Conservation (phyloP, 2,329 filamentous ascomycete genomes). For the Dactylellina parvicollis region DNA sequence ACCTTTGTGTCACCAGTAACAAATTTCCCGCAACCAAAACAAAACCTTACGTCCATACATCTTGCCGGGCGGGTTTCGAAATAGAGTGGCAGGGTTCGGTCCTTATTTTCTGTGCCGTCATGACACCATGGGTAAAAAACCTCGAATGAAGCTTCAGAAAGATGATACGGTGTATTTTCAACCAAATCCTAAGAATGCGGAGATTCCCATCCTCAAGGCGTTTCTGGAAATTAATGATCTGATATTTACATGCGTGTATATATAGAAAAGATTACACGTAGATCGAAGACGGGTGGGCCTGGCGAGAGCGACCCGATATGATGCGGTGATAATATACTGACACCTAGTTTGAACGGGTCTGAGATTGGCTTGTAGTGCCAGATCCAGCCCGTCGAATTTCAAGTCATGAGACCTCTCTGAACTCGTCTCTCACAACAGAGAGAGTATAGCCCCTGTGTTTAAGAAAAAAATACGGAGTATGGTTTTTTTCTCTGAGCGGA, state of each 20-base stretch:
- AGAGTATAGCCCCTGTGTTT: background rate
- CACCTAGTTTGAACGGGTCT: conserved; percentile 8
- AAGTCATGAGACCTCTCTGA: conserved; percentile 41
- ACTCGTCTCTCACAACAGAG: background rate
- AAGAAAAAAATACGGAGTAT: background rate
- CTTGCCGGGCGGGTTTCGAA: background rate
- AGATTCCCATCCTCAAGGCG: background rate
- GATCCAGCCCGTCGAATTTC: conserved; percentile 10
- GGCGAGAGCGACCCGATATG: conserved; percentile 12
- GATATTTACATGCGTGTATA: background rate
- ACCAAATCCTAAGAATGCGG: no score
- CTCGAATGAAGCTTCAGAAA: conserved; percentile 17
- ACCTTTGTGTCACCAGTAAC: conserved; percentile 34
- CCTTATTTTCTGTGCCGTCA: background rate
- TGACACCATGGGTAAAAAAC: background rate
- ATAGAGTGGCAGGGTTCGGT: background rate
- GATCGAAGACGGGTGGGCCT: conserved; percentile 5
- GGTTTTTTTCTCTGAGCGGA: conserved; percentile 5
- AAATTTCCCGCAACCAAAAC: conserved; percentile 29
- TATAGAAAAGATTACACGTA: conserved; percentile 1
- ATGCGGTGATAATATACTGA: conserved; percentile 35
- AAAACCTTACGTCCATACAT: background rate
- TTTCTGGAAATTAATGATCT: conserved; percentile 1
- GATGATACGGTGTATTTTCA: conserved; percentile 12
- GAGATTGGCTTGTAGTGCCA: conserved; percentile 2